Conservation (phyloP, 805 yeast genomes). For the Scheffersomyces amazonensis region DNA sequence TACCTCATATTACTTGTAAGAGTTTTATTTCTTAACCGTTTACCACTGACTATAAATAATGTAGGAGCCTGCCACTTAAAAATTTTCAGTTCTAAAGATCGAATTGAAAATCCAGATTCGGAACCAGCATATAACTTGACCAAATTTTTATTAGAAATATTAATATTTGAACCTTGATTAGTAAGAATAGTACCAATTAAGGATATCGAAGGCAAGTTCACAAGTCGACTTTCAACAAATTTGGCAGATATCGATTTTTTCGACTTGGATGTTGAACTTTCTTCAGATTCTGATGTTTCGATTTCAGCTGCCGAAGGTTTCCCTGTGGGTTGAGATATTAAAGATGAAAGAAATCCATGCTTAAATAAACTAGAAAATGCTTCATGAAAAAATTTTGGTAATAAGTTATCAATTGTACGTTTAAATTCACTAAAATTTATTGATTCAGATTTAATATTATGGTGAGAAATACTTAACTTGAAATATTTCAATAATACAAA, state of each 20-base stretch:
- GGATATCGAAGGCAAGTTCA: constrained; percentile 40
- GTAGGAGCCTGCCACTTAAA: constrained; percentile 93
- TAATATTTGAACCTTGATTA: constrained; percentile 21
- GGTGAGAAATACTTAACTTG: constrained; percentile 14
- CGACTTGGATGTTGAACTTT: not conserved
- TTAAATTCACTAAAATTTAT: constrained; percentile 6
- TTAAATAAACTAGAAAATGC: constrained; percentile 19
- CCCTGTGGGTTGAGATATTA: constrained; percentile 6
- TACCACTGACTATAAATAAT: constrained; percentile 66
- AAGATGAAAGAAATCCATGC: constrained; percentile 24
- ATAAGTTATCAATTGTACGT: constrained; percentile 10
- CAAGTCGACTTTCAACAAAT: constrained; percentile 29
- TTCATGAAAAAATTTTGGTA: constrained; percentile 14
- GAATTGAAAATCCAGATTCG: constrained; percentile 80
- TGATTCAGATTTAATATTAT: not conserved
- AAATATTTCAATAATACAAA: constrained; percentile 48
- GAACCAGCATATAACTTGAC: constrained; percentile 69
- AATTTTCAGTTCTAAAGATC: constrained; percentile 78
- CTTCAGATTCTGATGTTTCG: not conserved
- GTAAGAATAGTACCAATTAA: constrained; percentile 32
- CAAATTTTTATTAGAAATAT: constrained; percentile 44
- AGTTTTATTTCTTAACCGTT: constrained; percentile 37
- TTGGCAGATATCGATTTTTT: not conserved
- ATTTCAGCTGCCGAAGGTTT: not conserved
- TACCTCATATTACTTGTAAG: constrained; percentile 43